Evolutionary conservation across 352 stramenopile genomes (phyloP), one percentile per base, ranked within the genome.

Genomic region (Pseudoperonospora humuli): DNA sequence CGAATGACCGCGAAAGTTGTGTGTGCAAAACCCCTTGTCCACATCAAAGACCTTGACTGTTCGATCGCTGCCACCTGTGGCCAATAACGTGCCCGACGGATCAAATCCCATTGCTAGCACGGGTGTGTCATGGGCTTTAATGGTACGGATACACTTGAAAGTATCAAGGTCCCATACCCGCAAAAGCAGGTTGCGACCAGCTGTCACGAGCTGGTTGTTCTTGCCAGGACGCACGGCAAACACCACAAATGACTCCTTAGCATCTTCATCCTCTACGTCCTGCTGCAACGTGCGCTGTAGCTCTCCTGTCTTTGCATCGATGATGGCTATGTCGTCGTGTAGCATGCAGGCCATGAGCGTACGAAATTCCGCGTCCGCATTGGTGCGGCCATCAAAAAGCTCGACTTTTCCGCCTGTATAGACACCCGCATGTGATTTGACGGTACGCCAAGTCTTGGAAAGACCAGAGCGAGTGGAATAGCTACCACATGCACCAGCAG

Each of bases 21-120:
- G 91, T 42, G 91, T 97, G 62, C 83, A 96, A 61, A 84, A 96
- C 20, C 86, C 89, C 57, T 93, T 86, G 45, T 93, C 75, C 19
- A 97, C 73, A 61, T 96, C 87, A 44, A 94, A 97, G 18, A 97
- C 89, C 49, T 97, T 96, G 29, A 97, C 93, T 1, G 79, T 85
- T 36, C 93, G 91, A 67, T 99, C 96, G 21, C 95, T 93, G 17
- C 93, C 95, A 52, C 93, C 96, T 1, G 96, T 99, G 6, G 94
- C 94, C 7, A 98, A 65, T 49, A 99, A 63, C 39, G 84, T 96
- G 28, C 86, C 86, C 17, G 86, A 85, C 14, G 79, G 80, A 63
- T 96, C 87, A 49, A 95, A 93, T 20, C 71, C 77, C 75, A 96
- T 91, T 38, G 65, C 67, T 36, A 92, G 58, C 41, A 96, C 78